These are phyloP conservation scores for Paramecium sexaurelia DNA, from an alignment of 73 alveolate species.

Conservation along the genomic window DNA sequence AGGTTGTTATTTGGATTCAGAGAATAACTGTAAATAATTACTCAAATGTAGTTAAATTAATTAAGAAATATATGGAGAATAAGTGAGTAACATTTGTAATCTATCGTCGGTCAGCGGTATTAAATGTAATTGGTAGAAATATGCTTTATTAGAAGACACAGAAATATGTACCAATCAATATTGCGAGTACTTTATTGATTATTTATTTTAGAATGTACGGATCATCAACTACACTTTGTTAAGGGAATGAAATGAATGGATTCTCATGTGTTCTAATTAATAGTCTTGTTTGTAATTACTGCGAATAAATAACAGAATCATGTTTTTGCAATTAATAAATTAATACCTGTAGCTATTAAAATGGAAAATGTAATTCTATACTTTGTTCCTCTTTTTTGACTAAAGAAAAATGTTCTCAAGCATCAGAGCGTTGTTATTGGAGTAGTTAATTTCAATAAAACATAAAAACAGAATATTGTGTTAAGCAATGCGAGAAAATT, in stretches of 20 bases:
- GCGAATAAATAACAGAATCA: background rate
- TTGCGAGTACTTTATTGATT: background rate
- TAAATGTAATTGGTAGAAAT: background rate
- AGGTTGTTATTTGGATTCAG: background rate
- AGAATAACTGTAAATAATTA: background rate
- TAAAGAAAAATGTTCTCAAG: background rate
- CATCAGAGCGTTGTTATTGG: constrained; percentile 16
- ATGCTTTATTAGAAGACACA: background rate
- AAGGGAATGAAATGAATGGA: constrained; percentile 10
- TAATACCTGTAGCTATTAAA: background rate
- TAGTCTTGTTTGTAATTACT: background rate
- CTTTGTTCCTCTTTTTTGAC: background rate
- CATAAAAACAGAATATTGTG: background rate
- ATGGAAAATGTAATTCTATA: constrained; percentile 11
- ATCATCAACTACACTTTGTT: background rate
- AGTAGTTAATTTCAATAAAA: background rate
- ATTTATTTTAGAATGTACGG: constrained; percentile 25
- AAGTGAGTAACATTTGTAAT: background rate
- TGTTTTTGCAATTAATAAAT: background rate
- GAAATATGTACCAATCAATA: background rate
- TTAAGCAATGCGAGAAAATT: background rate
- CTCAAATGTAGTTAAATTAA: background rate
- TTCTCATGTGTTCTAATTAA: background rate
- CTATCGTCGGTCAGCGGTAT: background rate
- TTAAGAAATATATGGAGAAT: background rate